A percentile compares a stretch with the other conserved stretches of the same genome.
Conservation (phyloP, 768 basidiomycete genomes). For the Pleurotus pulmonarius region DNA sequence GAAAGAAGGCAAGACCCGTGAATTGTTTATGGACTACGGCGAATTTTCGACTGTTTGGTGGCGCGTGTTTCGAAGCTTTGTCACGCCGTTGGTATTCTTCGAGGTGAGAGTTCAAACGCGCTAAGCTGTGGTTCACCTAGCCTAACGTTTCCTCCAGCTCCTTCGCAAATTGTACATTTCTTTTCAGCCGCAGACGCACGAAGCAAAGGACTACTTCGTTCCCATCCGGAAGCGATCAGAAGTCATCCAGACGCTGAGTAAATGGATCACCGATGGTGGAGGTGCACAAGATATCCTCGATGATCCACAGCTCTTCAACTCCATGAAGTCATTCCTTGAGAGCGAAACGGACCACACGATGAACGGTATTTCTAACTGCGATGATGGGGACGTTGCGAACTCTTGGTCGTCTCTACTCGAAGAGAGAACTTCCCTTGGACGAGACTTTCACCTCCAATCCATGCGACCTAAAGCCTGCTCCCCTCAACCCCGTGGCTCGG, state of each 20-base stretch:
- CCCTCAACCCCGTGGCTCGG: constrained; percentile 17
- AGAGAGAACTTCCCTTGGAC: constrained; percentile 35
- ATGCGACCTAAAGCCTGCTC: constrained; percentile 48
- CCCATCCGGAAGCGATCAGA: constrained; percentile 53
- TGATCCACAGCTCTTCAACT: constrained; percentile 58
- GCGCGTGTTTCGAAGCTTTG: constrained; percentile 78
- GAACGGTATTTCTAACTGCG: constrained; percentile 34
- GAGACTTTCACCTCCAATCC: constrained; percentile 51
- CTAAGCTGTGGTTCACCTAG: background rate
- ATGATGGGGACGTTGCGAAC: constrained; percentile 40
- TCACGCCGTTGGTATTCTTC: constrained; percentile 78
- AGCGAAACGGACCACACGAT: constrained; percentile 49
- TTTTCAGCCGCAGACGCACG: constrained; percentile 38
- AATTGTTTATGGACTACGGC: constrained; percentile 64
- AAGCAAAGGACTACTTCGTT: constrained; percentile 43
- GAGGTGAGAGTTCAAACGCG: constrained; percentile 50
- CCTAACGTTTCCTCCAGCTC: constrained; percentile 39
- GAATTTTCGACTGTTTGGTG: constrained; percentile 83
- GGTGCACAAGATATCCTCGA: constrained; percentile 80
- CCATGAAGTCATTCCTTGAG: constrained; percentile 58
- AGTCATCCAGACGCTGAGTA: constrained; percentile 59
- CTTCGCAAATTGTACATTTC: constrained; percentile 71
- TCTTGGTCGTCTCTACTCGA: constrained; percentile 44
- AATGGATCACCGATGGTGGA: constrained; percentile 72
- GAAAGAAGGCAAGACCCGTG: constrained; percentile 67